phyloP scores from a whole-genome alignment of 495 filamentous ascomycete species.

The Clohesyomyces aquaticus region DNA sequence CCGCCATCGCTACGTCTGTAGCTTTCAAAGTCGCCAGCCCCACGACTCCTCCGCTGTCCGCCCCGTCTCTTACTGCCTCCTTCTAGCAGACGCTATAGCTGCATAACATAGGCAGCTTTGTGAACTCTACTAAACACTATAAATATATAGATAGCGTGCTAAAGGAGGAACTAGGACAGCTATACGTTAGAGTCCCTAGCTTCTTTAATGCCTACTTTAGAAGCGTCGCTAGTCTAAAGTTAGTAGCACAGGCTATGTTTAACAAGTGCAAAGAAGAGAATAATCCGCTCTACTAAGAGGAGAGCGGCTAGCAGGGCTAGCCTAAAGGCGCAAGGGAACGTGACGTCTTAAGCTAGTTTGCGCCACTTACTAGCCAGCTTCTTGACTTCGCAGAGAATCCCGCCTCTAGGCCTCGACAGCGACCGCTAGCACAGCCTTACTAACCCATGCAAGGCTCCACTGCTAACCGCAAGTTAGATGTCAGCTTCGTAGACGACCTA shows the following conservation, averaged over 20 bases:
- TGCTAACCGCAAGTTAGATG: no score
- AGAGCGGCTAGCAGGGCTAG: conserved; percentile 30
- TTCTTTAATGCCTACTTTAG: no score
- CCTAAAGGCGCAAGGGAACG: conserved; percentile 23
- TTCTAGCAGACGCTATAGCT: conserved; percentile 51
- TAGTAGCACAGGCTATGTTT: conserved; percentile 20
- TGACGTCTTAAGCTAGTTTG: conserved; percentile 31
- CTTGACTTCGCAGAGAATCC: conserved; percentile 25
- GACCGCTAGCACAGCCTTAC: conserved; percentile 22
- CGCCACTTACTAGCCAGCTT: conserved; percentile 18
- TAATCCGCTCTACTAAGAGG: conserved; percentile 33
- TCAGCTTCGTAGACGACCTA: no score
- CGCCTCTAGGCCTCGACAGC: conserved; percentile 15
- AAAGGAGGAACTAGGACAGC: no score
- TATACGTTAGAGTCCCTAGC: no score
- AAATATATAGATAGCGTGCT: no score
- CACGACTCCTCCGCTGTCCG: no score
- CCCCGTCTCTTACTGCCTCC: conserved; percentile 43
- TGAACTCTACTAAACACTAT: no score
- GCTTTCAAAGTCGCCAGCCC: no score
- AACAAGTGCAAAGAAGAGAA: conserved; percentile 31
- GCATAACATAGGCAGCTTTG: no score
- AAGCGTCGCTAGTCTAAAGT: conserved; percentile 40
- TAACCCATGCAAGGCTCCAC: no score
- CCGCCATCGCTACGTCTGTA: conserved; percentile 44